Evolutionary conservation across 108 stramenopile species (phyloP).

Genomic region (Fragilaria radians): DNA sequence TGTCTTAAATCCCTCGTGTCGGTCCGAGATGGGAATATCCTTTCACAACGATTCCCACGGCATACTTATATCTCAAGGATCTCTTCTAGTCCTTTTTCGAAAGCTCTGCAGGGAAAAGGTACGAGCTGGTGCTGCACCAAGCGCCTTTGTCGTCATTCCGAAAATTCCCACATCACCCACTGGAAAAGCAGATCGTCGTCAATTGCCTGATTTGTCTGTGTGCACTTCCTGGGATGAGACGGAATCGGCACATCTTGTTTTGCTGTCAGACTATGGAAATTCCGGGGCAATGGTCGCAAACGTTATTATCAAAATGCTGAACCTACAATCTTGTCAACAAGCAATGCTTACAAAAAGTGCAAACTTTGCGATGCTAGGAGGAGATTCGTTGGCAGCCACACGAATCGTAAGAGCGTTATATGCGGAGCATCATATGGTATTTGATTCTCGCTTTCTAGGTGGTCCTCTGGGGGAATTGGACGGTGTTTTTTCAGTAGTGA

Average conservation of each 20-base stretch:
- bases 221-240: conserved; percentile 22
- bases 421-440: conserved; percentile 53
- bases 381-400: conserved; percentile 79
- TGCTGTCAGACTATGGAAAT: conserved; percentile 37
- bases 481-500: conserved; percentile 48
- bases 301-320: conserved; percentile 54
- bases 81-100: conserved; percentile 46
- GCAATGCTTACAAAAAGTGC: conserved; percentile 41
- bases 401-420: conserved; percentile 64
- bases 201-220: conserved; percentile 29
- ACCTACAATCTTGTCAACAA: conserved; percentile 57
- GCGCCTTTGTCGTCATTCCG: conserved; percentile 52
- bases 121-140: conserved; percentile 56
- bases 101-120: conserved; percentile 33
- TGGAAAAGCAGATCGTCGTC: conserved; percentile 54
- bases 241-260: conserved; percentile 1
- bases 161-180: conserved; percentile 70
- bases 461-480: conserved; percentile 56
- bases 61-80: conserved; percentile 38
- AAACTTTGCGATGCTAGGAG: conserved; percentile 71
- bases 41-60: conserved; percentile 13
- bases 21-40: conserved; percentile 30
- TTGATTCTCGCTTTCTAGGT: conserved; percentile 60
- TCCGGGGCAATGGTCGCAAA: conserved; percentile 45
- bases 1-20: conserved; percentile 38